These are phyloP conservation scores for Microthyrium microscopicum DNA, from an alignment of 2,329 filamentous ascomycete genomes.

Conservation along the genomic window DNA sequence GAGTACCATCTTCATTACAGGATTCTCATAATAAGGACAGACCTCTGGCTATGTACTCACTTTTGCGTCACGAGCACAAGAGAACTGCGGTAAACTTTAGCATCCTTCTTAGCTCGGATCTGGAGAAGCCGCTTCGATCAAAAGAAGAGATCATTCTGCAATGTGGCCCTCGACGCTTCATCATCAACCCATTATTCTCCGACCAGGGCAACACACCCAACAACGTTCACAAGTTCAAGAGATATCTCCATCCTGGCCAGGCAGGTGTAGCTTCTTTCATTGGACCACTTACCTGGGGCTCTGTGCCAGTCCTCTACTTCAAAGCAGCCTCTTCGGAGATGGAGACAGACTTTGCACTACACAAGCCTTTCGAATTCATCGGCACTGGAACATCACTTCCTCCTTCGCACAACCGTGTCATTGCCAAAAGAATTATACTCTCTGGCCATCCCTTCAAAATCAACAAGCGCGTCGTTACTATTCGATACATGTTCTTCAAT, in stretches of 20 bases:
- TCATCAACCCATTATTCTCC: constrained; percentile 84
- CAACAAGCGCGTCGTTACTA: constrained; percentile 91
- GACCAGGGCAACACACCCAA: constrained; percentile 81
- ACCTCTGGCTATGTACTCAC: constrained; percentile 64
- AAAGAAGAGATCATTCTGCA: constrained; percentile 89
- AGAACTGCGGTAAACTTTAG: constrained; percentile 78
- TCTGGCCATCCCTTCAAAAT: constrained; percentile 98
- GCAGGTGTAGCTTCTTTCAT: constrained; percentile 81
- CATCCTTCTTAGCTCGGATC: constrained; percentile 67
- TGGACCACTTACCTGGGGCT: constrained; percentile 82
- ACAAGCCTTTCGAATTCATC: constrained; percentile 54
- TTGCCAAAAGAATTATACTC: constrained; percentile 85
- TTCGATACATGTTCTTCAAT: constrained; percentile 99
- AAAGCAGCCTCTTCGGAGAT: constrained; percentile 37
- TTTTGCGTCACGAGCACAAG: constrained; percentile 91
- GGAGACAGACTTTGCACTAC: too few species aligned
- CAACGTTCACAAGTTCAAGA: constrained; percentile 92
- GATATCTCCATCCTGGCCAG: constrained; percentile 78
- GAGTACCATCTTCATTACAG: constrained; percentile 38
- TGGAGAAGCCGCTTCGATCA: constrained; percentile 61
- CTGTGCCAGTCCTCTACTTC: constrained; percentile 82
- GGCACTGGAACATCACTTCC: constrained; percentile 77
- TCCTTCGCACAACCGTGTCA: constrained; percentile 55
- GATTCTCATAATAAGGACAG: constrained; percentile 34
- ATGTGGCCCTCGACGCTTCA: constrained; percentile 71